Conservation (phyloP, 1,139 yeast genomes). For the Sugiyamaella castrensis region DNA sequence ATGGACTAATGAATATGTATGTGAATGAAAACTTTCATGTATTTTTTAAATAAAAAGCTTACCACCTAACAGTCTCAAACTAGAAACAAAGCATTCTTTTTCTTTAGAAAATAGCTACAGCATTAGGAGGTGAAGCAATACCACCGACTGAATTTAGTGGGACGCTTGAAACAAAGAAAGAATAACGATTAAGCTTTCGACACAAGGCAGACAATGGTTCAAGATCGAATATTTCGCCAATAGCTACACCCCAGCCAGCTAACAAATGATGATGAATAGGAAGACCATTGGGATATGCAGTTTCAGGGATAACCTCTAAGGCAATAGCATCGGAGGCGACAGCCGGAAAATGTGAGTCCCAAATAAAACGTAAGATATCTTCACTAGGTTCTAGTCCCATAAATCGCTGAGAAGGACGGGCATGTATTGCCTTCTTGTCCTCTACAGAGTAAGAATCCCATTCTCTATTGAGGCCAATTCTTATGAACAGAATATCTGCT, state of each 20-base stretch:
- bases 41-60: too few relatives aligned
- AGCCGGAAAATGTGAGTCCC: conserved; percentile 32
- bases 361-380: conserved; percentile 27
- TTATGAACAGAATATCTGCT: conserved; percentile 33
- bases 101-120: conserved; percentile 32
- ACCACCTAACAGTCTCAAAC: too few relatives aligned
- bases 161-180: conserved; percentile 32
- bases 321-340: conserved; percentile 33
- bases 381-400: conserved; percentile 28
- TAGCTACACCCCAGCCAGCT: conserved; percentile 22
- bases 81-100: too few relatives aligned
- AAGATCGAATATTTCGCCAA: conserved; percentile 29
- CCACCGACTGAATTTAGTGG: conserved; percentile 35
- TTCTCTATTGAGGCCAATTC: conserved; percentile 34
- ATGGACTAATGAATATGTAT: too few relatives aligned
- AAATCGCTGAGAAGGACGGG: conserved; percentile 10
- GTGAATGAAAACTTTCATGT: too few relatives aligned
- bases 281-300: conserved; percentile 24
- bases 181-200: conserved; percentile 24
- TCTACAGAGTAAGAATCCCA: conserved; percentile 28
- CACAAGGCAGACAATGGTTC: conserved; percentile 29
- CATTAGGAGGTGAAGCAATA: conserved; percentile 35
- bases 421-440: conserved; percentile 8
- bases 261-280: conserved; percentile 21
- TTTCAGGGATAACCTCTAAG: conserved; percentile 26